phyloP scores from a whole-genome alignment of 1,284 basidiomycete genomes.

The Ceratobasidium theobromae region DNA sequence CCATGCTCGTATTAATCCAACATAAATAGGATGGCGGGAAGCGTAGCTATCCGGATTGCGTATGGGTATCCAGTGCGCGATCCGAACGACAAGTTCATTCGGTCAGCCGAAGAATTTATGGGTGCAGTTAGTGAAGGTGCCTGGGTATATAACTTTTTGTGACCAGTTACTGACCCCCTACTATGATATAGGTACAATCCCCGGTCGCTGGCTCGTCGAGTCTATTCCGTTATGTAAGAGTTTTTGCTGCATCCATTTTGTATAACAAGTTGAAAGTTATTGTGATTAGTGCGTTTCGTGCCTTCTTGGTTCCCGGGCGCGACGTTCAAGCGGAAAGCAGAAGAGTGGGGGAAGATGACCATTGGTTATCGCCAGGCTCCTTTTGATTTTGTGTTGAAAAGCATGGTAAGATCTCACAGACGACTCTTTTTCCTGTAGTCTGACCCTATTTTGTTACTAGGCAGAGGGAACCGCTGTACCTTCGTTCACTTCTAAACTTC shows the following conservation, averaged over 20 bases:
- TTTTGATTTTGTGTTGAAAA: slow-evolving; percentile 18
- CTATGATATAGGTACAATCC: background rate
- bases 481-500: slow-evolving; percentile 20
- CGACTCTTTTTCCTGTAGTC: background rate
- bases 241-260: background rate
- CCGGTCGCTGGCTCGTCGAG: slow-evolving; percentile 31
- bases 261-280: background rate
- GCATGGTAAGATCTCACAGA: slow-evolving; percentile 3
- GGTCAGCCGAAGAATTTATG: slow-evolving; percentile 22
- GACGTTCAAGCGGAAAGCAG: slow-evolving; percentile 21
- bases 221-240: slow-evolving; percentile 20
- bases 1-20: too few species aligned
- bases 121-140: slow-evolving; percentile 25
- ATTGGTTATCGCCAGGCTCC: slow-evolving; percentile 7
- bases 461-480: slow-evolving; percentile 20
- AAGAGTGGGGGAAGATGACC: slow-evolving; percentile 25
- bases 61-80: slow-evolving; percentile 22
- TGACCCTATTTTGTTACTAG: background rate
- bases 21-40: slow-evolving; percentile 30
- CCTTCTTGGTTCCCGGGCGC: slow-evolving; percentile 35
- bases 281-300: slow-evolving; percentile 26
- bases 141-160: background rate
- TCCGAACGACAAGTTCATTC: slow-evolving; percentile 25
- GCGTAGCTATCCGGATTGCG: slow-evolving; percentile 21
- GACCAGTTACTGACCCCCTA: background rate